Conservation (phyloP, 192 early-diverging fungal species). For the Coemansia sp. region DNA sequence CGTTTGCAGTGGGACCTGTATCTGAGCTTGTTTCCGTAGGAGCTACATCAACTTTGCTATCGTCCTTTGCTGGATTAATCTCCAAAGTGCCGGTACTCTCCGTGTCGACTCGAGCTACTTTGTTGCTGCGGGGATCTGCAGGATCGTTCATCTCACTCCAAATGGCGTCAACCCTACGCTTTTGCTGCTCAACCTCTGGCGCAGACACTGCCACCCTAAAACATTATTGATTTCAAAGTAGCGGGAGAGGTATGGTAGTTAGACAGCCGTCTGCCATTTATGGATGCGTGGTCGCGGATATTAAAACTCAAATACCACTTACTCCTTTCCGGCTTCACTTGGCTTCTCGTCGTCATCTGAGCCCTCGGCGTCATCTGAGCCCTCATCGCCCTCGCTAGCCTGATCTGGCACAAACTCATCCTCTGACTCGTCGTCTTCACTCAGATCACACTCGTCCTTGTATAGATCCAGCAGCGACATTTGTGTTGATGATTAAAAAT, state of each 20-base stretch:
- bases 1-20: not conserved
- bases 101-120: conserved; percentile 18
- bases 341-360: not conserved
- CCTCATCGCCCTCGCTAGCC: conserved; percentile 8
- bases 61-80: not conserved
- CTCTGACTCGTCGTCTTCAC: conserved; percentile 18
- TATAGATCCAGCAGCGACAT: conserved; percentile 57
- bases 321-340: not conserved
- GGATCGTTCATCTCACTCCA: conserved; percentile 49
- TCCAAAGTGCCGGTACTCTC: not conserved
- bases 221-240: not conserved
- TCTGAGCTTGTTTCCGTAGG: not conserved
- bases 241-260: not conserved
- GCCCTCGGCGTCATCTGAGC: conserved; percentile 11
- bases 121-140: not conserved
- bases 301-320: not conserved
- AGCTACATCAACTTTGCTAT: not conserved
- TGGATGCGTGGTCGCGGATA: not conserved
- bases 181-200: conserved; percentile 21
- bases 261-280: not conserved
- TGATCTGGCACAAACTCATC: conserved; percentile 47
- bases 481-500: not conserved
- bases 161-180: conserved; percentile 45
- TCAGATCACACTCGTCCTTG: conserved; percentile 16
- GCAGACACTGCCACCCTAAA: not conserved